Percentiles rank a stretch among this genome's conserved stretches.
These are phyloP conservation scores for Ostreobium quekettii DNA, from an alignment of 139 green algal genomes.

Conservation along the genomic window DNA sequence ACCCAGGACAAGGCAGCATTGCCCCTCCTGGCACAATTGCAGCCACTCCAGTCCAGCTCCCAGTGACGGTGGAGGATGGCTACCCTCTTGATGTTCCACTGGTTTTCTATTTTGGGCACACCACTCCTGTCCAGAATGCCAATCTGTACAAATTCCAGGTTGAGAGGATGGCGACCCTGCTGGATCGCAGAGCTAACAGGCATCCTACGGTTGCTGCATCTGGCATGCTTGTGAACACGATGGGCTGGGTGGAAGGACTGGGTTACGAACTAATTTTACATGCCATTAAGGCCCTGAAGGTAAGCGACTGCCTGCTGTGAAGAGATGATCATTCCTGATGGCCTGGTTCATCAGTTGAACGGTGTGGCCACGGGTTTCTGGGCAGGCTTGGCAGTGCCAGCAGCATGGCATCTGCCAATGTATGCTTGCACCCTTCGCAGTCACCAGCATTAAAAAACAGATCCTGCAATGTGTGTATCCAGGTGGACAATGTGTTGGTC, in stretches of 20 bases:
- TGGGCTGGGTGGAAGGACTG: slow-evolving; percentile 84
- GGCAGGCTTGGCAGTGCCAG: too few relatives aligned
- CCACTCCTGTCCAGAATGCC: slow-evolving; percentile 57
- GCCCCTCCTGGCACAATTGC: slow-evolving; percentile 71
- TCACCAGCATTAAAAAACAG: too few relatives aligned
- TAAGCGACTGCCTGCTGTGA: slow-evolving; percentile 11
- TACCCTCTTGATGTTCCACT: slow-evolving; percentile 60
- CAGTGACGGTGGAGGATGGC: slow-evolving; percentile 66
- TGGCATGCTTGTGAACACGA: slow-evolving; percentile 86
- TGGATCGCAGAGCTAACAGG: slow-evolving; percentile 45
- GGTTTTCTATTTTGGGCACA: slow-evolving; percentile 80
- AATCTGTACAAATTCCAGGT: slow-evolving; percentile 70
- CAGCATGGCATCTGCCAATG: too few relatives aligned
- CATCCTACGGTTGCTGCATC: slow-evolving; percentile 35
- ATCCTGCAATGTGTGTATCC: too few relatives aligned
- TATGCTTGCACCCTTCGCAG: too few relatives aligned
- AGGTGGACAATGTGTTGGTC: slow-evolving; percentile 33
- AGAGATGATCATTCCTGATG: too few relatives aligned
- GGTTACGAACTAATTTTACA: slow-evolving; percentile 89
- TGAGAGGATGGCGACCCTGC: slow-evolving; percentile 57
- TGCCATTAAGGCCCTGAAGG: slow-evolving; percentile 51
- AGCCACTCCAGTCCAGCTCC: slow-evolving; percentile 68
- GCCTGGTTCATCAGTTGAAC: too few relatives aligned
- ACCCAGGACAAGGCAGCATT: slow-evolving; percentile 71
- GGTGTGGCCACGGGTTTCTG: too few relatives aligned